These are phyloP conservation scores for Fusarium clavum DNA, from an alignment of 2,329 filamentous ascomycete genomes.

Conservation along the genomic window DNA sequence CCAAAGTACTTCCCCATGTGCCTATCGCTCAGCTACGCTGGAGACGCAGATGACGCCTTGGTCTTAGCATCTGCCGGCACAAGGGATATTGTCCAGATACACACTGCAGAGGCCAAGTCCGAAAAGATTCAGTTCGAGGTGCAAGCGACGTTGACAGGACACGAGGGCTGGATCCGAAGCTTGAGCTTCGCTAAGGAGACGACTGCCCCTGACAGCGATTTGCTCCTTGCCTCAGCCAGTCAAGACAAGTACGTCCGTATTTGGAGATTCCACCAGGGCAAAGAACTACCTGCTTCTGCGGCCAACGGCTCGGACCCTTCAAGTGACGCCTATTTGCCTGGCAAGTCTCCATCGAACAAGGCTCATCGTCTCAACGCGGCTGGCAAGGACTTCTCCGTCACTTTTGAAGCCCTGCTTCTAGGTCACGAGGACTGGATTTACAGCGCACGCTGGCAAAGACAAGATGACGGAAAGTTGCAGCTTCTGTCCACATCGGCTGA, in stretches of 20 bases:
- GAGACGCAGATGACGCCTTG: constrained; percentile 62
- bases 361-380: constrained; percentile 77
- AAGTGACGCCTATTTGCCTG: constrained; percentile 69
- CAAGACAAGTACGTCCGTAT: constrained; percentile 97
- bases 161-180: constrained; percentile 95
- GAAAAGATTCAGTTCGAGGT: constrained; percentile 68
- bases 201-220: constrained; percentile 66
- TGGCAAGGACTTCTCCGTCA: constrained; percentile 77
- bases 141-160: constrained; percentile 83
- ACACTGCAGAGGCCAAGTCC: constrained; percentile 64
- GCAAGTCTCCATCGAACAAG: constrained; percentile 88
- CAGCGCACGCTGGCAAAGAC: constrained; percentile 79
- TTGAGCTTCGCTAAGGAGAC: constrained; percentile 80
- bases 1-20: constrained; percentile 87
- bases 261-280: constrained; percentile 84
- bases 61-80: constrained; percentile 90
- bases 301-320: constrained; percentile 66
- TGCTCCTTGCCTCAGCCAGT: constrained; percentile 90
- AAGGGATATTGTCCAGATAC: constrained; percentile 83
- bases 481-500: constrained; percentile 93
- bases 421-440: constrained; percentile 99
- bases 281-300: constrained; percentile 69
- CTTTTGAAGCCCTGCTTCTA: constrained; percentile 92
- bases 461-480: constrained; percentile 67
- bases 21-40: constrained; percentile 74